Conservation (phyloP, 352 stramenopile species). For the Phytophthora pluvialis region DNA sequence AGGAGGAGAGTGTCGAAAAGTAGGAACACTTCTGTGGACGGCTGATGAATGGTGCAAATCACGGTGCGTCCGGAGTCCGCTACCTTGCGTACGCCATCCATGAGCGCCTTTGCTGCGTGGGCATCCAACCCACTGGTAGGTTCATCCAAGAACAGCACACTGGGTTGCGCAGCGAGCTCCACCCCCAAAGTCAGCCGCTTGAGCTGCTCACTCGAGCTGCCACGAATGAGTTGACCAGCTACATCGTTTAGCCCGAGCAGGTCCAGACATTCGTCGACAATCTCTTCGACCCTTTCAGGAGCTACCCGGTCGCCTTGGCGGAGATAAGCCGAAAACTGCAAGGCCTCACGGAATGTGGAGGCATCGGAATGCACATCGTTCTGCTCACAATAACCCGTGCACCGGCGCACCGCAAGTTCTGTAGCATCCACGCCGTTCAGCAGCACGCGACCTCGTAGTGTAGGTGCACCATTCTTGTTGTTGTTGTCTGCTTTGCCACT, state of each 20-base stretch:
- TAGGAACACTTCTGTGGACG: constrained; percentile 58
- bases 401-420: constrained; percentile 52
- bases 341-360: constrained; percentile 89
- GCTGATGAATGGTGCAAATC: constrained; percentile 62
- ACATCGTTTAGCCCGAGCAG: constrained; percentile 72
- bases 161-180: constrained; percentile 55
- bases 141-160: constrained; percentile 65
- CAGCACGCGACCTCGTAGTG: constrained; percentile 48
- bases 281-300: constrained; percentile 36
- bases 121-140: constrained; percentile 77
- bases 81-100: constrained; percentile 60
- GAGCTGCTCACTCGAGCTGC: constrained; percentile 52
- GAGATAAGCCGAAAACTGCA: constrained; percentile 90
- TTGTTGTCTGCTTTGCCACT: constrained; percentile 45
- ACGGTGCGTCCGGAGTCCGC: constrained; percentile 82
- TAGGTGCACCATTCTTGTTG: constrained; percentile 28
- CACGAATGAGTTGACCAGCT: constrained; percentile 44
- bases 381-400: constrained; percentile 75
- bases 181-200: constrained; percentile 60
- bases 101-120: constrained; percentile 63
- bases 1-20: constrained; percentile 86
- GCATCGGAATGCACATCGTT: constrained; percentile 91
- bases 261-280: constrained; percentile 85
- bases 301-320: constrained; percentile 48
- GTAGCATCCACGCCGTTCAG: constrained; percentile 91